phyloP scores from a whole-genome alignment of 2,329 filamentous ascomycete species.

The Rachicladosporium sp. region DNA sequence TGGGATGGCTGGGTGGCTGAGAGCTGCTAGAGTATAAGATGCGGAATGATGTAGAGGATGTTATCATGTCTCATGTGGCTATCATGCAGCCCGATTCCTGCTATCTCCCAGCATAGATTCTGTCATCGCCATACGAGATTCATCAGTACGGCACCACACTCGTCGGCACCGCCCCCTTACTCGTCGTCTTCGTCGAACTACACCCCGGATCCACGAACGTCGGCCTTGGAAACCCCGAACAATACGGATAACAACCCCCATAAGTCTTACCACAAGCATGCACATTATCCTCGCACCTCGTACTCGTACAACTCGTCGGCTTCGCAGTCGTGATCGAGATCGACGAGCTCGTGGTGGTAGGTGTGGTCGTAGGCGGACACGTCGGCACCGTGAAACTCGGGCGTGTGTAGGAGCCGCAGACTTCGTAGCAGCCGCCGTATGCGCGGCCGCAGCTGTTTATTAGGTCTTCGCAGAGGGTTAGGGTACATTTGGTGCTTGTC shows the following conservation, averaged over 20 bases:
- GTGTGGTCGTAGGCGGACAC: constrained; percentile 4
- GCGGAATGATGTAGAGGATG: neutral
- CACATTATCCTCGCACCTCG: constrained; percentile 15
- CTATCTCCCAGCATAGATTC: too few species aligned
- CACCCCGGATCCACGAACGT: constrained; percentile 12
- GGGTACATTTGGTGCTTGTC: neutral
- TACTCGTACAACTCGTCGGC: constrained; percentile 2
- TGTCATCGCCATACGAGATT: too few species aligned
- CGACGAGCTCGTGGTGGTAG: too few species aligned
- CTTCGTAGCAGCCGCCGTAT: constrained; percentile 10
- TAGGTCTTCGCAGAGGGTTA: neutral
- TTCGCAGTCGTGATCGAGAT: neutral
- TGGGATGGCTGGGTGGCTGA: constrained; percentile 11
- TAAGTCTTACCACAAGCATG: constrained; percentile 14
- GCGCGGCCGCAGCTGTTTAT: constrained; percentile 7
- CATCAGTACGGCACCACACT: too few species aligned
- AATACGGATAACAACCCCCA: constrained; percentile 14
- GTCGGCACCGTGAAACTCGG: constrained; percentile 7
- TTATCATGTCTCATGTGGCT: too few species aligned
- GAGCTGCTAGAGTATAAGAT: constrained; percentile 11
- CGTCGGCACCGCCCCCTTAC: too few species aligned
- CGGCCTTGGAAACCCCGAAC: constrained; percentile 10
- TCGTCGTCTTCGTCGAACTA: too few species aligned
- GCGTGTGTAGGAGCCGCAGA: constrained; percentile 5
- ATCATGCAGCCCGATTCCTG: too few species aligned